A percentile compares a stretch with the other conserved stretches of the same genome.
Conservation (phyloP, 1,284 basidiomycete genomes). For the Phellinidium pouzarii region DNA sequence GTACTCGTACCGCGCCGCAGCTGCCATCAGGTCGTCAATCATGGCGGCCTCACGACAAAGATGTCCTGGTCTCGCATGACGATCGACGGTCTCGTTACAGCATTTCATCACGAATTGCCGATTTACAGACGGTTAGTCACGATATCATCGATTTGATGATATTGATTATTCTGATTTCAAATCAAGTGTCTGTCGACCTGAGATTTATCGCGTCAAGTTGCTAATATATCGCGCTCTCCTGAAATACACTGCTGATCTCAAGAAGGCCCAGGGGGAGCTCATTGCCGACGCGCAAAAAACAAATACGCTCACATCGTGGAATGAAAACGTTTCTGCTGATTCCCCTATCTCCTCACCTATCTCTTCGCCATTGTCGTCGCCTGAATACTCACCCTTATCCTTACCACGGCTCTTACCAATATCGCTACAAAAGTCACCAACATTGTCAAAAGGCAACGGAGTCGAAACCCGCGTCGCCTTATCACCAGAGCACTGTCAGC, state of each 20-base stretch:
- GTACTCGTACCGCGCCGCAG: constrained; percentile 72
- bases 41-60: constrained; percentile 70
- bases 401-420: background rate
- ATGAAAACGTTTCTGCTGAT: background rate
- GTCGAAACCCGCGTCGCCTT: background rate
- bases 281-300: background rate
- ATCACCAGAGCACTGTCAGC: background rate
- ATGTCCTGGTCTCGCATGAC: constrained; percentile 79
- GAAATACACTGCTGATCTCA: constrained; percentile 6
- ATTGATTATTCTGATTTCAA: constrained; percentile 14
- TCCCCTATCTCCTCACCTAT: too few relatives aligned
- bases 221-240: constrained; percentile 51
- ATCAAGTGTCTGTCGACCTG: constrained; percentile 62
- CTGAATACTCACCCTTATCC: background rate
- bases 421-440: background rate
- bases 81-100: constrained; percentile 44
- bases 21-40: constrained; percentile 73
- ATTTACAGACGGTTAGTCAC: constrained; percentile 61
- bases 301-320: background rate
- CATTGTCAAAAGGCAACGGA: background rate
- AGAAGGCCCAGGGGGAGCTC: background rate
- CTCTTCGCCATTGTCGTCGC: background rate
- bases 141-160: constrained; percentile 8
- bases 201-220: constrained; percentile 65
- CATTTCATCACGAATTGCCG: constrained; percentile 63